Evolutionary conservation across 306 rosid genomes (phyloP).

Genomic region (Morella rubra): DNA sequence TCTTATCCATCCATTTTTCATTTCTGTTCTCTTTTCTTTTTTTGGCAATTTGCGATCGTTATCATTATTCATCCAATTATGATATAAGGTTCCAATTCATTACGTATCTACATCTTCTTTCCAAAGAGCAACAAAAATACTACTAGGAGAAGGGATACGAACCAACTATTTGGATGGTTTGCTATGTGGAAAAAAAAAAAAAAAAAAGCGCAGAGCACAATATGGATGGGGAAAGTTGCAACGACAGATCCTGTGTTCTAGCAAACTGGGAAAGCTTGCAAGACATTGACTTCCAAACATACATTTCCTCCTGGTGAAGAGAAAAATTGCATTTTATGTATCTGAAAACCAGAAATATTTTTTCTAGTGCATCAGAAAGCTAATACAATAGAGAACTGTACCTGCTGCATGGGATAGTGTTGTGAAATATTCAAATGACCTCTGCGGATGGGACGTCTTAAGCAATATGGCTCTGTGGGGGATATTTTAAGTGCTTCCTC

Average conservation of each 20-base stretch:
- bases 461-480: conserved; percentile 68
- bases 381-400: conserved; percentile 25
- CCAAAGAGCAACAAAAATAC: neutral
- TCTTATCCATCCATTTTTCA: neutral
- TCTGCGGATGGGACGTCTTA: conserved; percentile 88
- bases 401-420: conserved; percentile 97
- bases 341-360: neutral
- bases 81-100: neutral
- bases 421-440: conserved; percentile 89
- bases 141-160: neutral
- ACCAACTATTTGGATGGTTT: neutral
- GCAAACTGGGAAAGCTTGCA: neutral
- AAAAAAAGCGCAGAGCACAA: neutral
- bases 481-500: conserved; percentile 87
- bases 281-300: neutral
- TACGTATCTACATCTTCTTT: neutral
- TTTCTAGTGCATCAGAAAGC: conserved; percentile 3
- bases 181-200: neutral
- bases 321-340: conserved; percentile 9
- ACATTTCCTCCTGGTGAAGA: neutral
- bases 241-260: neutral
- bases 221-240: neutral
- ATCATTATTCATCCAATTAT: neutral
- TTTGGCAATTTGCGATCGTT: neutral
- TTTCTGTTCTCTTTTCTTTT: neutral